These are phyloP conservation scores for Backusella westeae DNA, from an alignment of 192 early-diverging fungal genomes.

Conservation along the genomic window DNA sequence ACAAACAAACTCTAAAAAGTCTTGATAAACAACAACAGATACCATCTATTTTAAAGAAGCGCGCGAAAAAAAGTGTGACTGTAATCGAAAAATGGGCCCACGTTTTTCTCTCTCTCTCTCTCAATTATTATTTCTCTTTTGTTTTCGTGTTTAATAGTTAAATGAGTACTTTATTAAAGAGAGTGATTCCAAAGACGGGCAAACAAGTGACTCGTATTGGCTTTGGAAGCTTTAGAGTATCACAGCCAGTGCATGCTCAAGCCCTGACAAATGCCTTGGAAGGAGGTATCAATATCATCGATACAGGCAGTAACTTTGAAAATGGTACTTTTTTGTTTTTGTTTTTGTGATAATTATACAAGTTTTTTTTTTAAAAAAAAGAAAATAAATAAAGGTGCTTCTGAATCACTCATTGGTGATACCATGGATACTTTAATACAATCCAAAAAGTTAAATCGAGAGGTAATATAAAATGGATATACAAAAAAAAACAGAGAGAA, in stretches of 20 bases:
- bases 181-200: slow-evolving; percentile 9
- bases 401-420: slow-evolving; percentile 58
- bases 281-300: slow-evolving; percentile 70
- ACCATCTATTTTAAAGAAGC: background rate
- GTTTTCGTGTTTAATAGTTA: background rate
- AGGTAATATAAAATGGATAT: background rate
- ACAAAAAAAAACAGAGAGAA: background rate
- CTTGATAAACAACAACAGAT: too few species aligned
- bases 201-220: slow-evolving; percentile 55
- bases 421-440: slow-evolving; percentile 33
- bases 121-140: background rate
- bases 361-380: background rate
- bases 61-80: background rate
- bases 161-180: background rate
- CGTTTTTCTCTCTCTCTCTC: background rate
- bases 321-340: slow-evolving; percentile 39
- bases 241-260: slow-evolving; percentile 35
- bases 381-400: slow-evolving; percentile 38
- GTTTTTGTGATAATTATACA: background rate
- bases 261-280: slow-evolving; percentile 56
- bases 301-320: slow-evolving; percentile 73
- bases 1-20: background rate
- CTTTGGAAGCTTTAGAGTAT: slow-evolving; percentile 64
- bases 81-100: background rate
- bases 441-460: background rate